Evolutionary conservation across 139 green algal species (phyloP), one percentile per base, ranked within the genome.

Genomic region (Gonium pectorale): DNA sequence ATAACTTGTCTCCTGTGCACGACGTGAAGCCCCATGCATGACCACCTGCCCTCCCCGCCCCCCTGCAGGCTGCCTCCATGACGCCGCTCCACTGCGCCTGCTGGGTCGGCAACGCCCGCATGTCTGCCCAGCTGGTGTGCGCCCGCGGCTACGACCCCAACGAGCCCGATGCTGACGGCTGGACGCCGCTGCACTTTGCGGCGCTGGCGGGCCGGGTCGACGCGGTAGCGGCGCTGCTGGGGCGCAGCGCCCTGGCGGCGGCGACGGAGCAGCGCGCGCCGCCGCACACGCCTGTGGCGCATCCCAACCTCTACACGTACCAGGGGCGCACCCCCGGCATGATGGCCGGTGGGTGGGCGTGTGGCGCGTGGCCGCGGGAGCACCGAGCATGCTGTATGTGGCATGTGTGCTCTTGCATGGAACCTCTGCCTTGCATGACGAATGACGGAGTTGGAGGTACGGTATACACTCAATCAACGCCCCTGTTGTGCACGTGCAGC

Each of bases 131-230:
- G 22, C 66, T 83, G 19, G 19, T 72, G 22, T 38, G 66, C 38
- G 66, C 66, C 21, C 49, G 33, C 37, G 37, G 7, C 66, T 72
- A 51, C 66, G 37, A 72, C 66, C 66, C 66, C 5, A 38, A 72
- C 66, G 66, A 72, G 66, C 66, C 66, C 7, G 66, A 72, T 24
- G 66, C 38, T 2, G 66, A 72, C 66, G 66, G 66, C 35, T 72
- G 66, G 66, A 52, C 37, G 37, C 17, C 38, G 17, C 63, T 70
- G 63, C 63, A 70, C 63, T 70, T 70, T 9, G 63, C 63, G 33
- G 63, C 63, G 17, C 2, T 43, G 33, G 63, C 63, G 35, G 63
- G 63, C 13, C 60, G 29, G n/a, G n/a, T 33, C 5, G 21, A 51
- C 22, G 40, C 40, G 0, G 66, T 72, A 13, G 2, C 6, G 13